These are phyloP conservation scores for Penicillium mononematosum DNA, from an alignment of 495 filamentous ascomycete genomes.

Conservation along the genomic window DNA sequence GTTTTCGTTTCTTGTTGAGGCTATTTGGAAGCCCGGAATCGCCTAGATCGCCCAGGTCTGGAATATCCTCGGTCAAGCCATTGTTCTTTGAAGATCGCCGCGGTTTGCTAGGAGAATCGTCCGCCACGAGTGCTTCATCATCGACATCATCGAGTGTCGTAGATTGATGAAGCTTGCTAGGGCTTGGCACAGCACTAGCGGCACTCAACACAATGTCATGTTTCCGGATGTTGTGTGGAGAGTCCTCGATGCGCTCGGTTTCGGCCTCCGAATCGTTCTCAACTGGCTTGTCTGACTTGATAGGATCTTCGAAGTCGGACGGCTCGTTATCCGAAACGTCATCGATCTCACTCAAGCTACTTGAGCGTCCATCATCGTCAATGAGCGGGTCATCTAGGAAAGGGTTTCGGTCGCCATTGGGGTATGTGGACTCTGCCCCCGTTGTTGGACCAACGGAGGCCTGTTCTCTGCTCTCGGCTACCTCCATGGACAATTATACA, in stretches of 20 bases:
- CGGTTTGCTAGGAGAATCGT: slow-evolving; percentile 46
- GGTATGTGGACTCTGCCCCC: slow-evolving; percentile 32
- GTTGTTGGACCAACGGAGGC: slow-evolving; percentile 36
- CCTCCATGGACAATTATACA: slow-evolving; percentile 37
- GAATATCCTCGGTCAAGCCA: slow-evolving; percentile 29
- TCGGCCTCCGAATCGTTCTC: slow-evolving; percentile 96
- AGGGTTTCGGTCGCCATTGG: slow-evolving; percentile 43
- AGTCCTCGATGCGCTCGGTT: slow-evolving; percentile 89
- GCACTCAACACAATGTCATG: slow-evolving; percentile 60
- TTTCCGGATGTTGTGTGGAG: slow-evolving; percentile 71
- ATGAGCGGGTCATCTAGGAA: slow-evolving; percentile 40
- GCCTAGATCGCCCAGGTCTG: slow-evolving; percentile 36
- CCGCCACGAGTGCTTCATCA: slow-evolving; percentile 38
- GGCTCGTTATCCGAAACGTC: slow-evolving; percentile 64
- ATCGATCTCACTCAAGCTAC: slow-evolving; percentile 90
- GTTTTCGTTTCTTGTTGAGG: slow-evolving; percentile 50
- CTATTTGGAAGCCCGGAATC: slow-evolving; percentile 34
- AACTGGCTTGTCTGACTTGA: slow-evolving; percentile 38
- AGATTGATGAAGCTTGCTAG: slow-evolving; percentile 62
- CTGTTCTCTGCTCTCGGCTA: slow-evolving; percentile 42
- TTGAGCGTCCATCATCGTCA: slow-evolving; percentile 52
- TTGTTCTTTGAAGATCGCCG: slow-evolving; percentile 36
- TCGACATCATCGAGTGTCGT: slow-evolving; percentile 49
- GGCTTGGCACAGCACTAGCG: slow-evolving; percentile 55
- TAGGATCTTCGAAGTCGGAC: slow-evolving; percentile 53